Conservation (phyloP, 2,329 filamentous ascomycete genomes). For the Myriosclerotinia duriaeana region DNA sequence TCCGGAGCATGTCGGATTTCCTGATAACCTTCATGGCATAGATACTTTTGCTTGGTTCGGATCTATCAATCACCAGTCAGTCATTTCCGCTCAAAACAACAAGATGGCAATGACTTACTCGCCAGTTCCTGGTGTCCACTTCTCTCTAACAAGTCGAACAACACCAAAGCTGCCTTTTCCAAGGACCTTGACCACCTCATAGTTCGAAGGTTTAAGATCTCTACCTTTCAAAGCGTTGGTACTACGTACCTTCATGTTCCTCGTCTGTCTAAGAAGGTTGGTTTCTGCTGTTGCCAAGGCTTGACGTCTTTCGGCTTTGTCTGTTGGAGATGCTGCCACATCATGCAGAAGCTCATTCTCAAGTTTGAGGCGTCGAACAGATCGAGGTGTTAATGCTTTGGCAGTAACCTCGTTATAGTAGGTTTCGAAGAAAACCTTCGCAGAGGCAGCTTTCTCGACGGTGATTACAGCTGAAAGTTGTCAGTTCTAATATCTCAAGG, state of each 20-base stretch:
- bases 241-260: slow-evolving; percentile 66
- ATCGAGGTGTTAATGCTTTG: slow-evolving; percentile 55
- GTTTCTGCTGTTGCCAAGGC: slow-evolving; percentile 68
- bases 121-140: slow-evolving; percentile 33
- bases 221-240: slow-evolving; percentile 41
- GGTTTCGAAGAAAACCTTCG: slow-evolving; percentile 84
- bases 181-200: slow-evolving; percentile 76
- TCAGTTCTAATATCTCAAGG: slow-evolving; percentile 2
- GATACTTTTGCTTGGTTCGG: slow-evolving; percentile 52
- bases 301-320: slow-evolving; percentile 54
- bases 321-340: slow-evolving; percentile 43
- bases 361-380: slow-evolving; percentile 59
- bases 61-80: slow-evolving; percentile 5
- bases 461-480: slow-evolving; percentile 48
- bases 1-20: slow-evolving; percentile 89
- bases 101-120: slow-evolving; percentile 25
- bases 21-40: slow-evolving; percentile 98
- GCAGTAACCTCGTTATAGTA: slow-evolving; percentile 72
- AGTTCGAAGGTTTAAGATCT: slow-evolving; percentile 60
- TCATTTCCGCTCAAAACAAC: background rate
- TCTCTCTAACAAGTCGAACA: slow-evolving; percentile 80
- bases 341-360: slow-evolving; percentile 61
- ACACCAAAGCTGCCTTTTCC: slow-evolving; percentile 95
- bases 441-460: slow-evolving; percentile 74
- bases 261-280: slow-evolving; percentile 69